Percentiles rank a stretch among this genome's conserved stretches.
Evolutionary conservation across 1,284 basidiomycete genomes (phyloP).

Genomic region (Athelia psychrophila): DNA sequence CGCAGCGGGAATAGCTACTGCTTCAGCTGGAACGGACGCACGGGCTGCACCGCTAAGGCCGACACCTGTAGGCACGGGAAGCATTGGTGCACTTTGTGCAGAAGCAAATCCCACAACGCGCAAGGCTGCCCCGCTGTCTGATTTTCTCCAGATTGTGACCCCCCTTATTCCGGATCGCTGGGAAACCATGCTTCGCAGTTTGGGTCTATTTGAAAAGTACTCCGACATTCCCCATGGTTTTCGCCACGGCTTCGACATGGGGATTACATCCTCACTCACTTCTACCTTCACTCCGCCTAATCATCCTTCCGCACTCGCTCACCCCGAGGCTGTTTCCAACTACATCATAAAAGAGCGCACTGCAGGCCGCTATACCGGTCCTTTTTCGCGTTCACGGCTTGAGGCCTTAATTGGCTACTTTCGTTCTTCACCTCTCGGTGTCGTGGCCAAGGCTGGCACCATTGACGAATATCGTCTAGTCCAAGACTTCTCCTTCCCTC

Average conservation of each 20-base stretch:
- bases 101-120: not conserved
- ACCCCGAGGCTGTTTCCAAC: not conserved
- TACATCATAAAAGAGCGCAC: not conserved
- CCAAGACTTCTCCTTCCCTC: conserved; percentile 17
- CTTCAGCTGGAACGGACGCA: too few species aligned
- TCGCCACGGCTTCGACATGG: conserved; percentile 3
- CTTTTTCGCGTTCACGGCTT: not conserved
- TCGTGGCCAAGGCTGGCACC: conserved; percentile 19
- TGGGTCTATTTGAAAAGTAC: conserved; percentile 1
- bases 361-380: not conserved
- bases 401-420: not conserved
- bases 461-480: conserved; percentile 17
- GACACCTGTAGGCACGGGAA: too few species aligned
- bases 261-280: conserved; percentile 1
- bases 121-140: not conserved
- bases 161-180: conserved; percentile 9
- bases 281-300: not conserved
- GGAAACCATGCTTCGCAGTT: not conserved
- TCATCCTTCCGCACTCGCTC: not conserved
- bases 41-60: too few species aligned
- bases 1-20: too few species aligned
- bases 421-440: not conserved
- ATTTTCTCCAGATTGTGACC: conserved; percentile 3
- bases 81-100: not conserved
- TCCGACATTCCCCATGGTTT: conserved; percentile 9